Evolutionary conservation across 2,329 filamentous ascomycete genomes (phyloP).

Genomic region (Coniochaeta sp.): DNA sequence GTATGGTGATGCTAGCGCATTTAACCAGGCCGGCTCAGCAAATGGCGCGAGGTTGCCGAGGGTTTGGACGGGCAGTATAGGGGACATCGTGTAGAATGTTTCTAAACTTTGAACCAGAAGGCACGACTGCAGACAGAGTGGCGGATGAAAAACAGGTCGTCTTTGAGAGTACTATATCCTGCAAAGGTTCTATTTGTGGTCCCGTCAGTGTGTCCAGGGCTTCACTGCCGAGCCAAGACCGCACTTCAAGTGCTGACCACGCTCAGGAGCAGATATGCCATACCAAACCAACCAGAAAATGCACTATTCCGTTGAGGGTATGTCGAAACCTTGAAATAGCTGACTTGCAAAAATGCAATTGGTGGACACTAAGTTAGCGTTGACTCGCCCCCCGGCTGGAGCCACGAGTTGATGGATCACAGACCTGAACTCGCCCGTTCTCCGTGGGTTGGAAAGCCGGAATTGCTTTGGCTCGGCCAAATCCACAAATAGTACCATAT

Average conservation of each 20-base stretch:
- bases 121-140: no score
- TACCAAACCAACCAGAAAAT: no score
- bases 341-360: not conserved
- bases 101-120: no score
- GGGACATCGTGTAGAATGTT: no score
- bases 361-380: not conserved
- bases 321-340: not conserved
- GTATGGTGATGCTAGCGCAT: slow-evolving; percentile 37
- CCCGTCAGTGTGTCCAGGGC: no score
- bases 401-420: not conserved
- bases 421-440: not conserved
- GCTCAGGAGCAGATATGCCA: no score
- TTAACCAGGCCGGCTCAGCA: slow-evolving; percentile 21
- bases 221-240: no score
- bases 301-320: no score
- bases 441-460: not conserved
- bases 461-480: not conserved
- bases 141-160: no score
- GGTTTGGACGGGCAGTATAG: not conserved
- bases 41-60: slow-evolving; percentile 4
- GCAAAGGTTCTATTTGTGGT: no score
- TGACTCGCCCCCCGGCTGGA: not conserved
- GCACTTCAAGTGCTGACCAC: no score
- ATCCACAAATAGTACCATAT: not conserved
- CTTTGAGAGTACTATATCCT: no score